These are phyloP conservation scores for Macrophomina pseudophaseolina DNA, from an alignment of 2,329 filamentous ascomycete species.

Conservation along the genomic window DNA sequence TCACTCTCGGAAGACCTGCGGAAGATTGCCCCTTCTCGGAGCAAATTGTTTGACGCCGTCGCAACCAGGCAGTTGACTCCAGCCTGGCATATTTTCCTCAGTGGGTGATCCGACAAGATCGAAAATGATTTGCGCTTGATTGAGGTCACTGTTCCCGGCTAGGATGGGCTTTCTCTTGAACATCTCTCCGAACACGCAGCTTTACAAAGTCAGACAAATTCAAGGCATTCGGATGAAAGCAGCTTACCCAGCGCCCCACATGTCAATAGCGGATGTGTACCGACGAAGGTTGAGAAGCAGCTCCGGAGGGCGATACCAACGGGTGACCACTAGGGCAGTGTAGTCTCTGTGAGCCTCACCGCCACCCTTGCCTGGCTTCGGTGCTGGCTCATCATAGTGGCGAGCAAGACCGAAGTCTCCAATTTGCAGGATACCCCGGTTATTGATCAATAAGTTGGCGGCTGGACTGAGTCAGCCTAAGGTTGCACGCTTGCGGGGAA, in stretches of 20 bases:
- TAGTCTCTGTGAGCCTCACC: slow-evolving; percentile 89
- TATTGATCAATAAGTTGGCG: slow-evolving; percentile 95
- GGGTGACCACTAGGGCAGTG: slow-evolving; percentile 92
- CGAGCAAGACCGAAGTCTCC: slow-evolving; percentile 95
- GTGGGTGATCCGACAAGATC: slow-evolving; percentile 88
- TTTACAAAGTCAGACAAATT: slow-evolving; percentile 45
- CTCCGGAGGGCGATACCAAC: slow-evolving; percentile 97
- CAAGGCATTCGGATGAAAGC: background rate
- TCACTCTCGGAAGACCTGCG: slow-evolving; percentile 75
- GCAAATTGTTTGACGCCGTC: slow-evolving; percentile 71
- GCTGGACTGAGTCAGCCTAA: slow-evolving; percentile 50
- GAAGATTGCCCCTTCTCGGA: slow-evolving; percentile 67
- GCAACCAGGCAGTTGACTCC: slow-evolving; percentile 80
- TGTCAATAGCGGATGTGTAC: slow-evolving; percentile 97
- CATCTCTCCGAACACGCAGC: slow-evolving; percentile 99
- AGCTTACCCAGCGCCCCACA: slow-evolving; percentile 93
- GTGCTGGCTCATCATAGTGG: slow-evolving; percentile 86
- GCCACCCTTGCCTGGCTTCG: slow-evolving; percentile 76
- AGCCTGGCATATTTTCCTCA: slow-evolving; percentile 91
- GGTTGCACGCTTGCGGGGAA: slow-evolving; percentile 33
- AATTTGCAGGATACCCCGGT: slow-evolving; percentile 90
- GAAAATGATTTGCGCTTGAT: slow-evolving; percentile 94
- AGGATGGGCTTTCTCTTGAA: slow-evolving; percentile 91
- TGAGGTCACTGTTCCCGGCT: slow-evolving; percentile 82
- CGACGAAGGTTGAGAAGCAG: slow-evolving; percentile 82